These are phyloP conservation scores for Quercus lobata DNA, from an alignment of 331 rosid species.

Conservation along the genomic window DNA sequence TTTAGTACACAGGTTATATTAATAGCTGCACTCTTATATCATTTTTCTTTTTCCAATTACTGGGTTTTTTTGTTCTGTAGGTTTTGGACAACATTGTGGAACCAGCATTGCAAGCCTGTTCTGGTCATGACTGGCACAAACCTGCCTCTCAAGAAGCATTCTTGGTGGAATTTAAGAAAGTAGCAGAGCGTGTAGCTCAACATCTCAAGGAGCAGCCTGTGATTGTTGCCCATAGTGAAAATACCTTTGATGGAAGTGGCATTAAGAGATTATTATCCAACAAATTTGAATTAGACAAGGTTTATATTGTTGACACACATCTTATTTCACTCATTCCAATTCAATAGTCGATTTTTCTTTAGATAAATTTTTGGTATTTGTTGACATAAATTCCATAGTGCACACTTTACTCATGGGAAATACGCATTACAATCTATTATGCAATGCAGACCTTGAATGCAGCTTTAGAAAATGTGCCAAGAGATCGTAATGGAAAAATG, in stretches of 20 bases:
- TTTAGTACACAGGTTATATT: neutral
- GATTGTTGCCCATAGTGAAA: slow-evolving; percentile 83
- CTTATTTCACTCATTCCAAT: neutral
- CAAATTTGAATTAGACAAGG: slow-evolving; percentile 94
- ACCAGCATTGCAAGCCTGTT: slow-evolving; percentile 55
- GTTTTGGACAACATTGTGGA: slow-evolving; percentile 74
- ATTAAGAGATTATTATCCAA: slow-evolving; percentile 69
- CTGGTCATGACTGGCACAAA: slow-evolving; percentile 40
- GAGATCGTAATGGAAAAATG: slow-evolving; percentile 66
- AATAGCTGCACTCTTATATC: neutral
- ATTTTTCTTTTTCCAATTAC: neutral
- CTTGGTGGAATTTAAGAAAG: slow-evolving; percentile 74
- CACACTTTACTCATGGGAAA: neutral
- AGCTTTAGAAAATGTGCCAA: slow-evolving; percentile 57
- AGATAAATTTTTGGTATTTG: neutral
- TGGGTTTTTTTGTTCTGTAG: slow-evolving; percentile 28
- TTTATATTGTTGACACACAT: slow-evolving; percentile 7
- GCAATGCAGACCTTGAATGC: slow-evolving; percentile 57
- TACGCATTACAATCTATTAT: neutral
- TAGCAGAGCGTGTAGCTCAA: slow-evolving; percentile 54
- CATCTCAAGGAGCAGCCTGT: slow-evolving; percentile 72
- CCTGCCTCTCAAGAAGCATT: slow-evolving; percentile 62
- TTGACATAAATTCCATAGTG: neutral
- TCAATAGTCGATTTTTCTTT: neutral
- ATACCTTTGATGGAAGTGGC: slow-evolving; percentile 78